Conservation (phyloP, 2,329 filamentous ascomycete genomes). For the Verticillium tricorpus region DNA sequence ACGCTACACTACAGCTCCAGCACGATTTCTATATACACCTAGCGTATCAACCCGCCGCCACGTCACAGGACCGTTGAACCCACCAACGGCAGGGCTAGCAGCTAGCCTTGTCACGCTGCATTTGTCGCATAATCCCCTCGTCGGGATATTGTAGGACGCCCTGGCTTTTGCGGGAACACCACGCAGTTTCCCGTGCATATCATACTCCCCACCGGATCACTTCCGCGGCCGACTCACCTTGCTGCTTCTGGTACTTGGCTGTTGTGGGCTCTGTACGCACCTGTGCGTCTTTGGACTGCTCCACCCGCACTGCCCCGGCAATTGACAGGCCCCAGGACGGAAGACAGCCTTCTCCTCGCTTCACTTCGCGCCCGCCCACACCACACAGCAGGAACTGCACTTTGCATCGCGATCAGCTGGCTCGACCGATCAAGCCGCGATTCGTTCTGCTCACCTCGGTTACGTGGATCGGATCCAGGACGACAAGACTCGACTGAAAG, state of each 20-base stretch:
- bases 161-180: not conserved
- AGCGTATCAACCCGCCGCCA: not conserved
- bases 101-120: not conserved
- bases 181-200: too few species aligned
- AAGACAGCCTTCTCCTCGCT: not conserved
- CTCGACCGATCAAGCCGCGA: not conserved
- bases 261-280: not conserved
- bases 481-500: too few species aligned
- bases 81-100: not conserved
- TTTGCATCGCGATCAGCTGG: not conserved
- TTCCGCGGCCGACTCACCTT: not conserved
- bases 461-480: too few species aligned
- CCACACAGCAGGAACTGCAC: not conserved
- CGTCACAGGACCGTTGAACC: not conserved
- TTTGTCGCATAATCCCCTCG: not conserved
- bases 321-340: not conserved
- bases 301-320: not conserved
- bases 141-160: not conserved
- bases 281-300: not conserved
- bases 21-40: not conserved
- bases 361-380: not conserved
- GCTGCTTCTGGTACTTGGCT: too few species aligned
- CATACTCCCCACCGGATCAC: not conserved
- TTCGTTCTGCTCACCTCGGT: not conserved
- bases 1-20: not conserved